A percentile compares a stretch with the other conserved stretches of the same genome.
Conservation (phyloP, 495 filamentous ascomycete species). For the Rostrohypoxylon terebratum region DNA sequence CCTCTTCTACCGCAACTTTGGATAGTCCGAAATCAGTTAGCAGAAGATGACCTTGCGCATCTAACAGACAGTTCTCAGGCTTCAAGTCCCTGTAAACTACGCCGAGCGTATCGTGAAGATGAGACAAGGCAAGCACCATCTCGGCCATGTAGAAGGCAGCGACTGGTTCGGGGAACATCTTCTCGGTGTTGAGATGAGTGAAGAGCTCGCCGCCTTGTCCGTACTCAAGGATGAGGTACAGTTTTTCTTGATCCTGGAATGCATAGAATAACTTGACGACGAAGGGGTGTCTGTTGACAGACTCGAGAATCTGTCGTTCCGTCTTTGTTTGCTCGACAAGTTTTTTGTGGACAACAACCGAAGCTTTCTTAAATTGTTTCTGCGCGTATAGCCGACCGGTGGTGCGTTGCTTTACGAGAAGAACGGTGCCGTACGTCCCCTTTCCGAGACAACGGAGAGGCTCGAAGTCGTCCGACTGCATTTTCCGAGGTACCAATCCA, state of each 20-base stretch:
- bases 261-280: constrained; percentile 98
- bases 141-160: constrained; percentile 98
- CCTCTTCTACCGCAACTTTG: constrained; percentile 89
- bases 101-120: constrained; percentile 89
- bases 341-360: constrained; percentile 89
- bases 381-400: constrained; percentile 95
- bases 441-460: constrained; percentile 96
- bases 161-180: constrained; percentile 88
- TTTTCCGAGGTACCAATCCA: constrained; percentile 72
- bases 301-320: constrained; percentile 92
- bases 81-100: constrained; percentile 98
- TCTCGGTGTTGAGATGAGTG: constrained; percentile 85
- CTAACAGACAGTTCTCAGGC: constrained; percentile 96
- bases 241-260: constrained; percentile 97
- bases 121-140: constrained; percentile 92
- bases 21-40: constrained; percentile 97
- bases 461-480: constrained; percentile 91
- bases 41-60: constrained; percentile 89
- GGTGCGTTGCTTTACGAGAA: constrained; percentile 86
- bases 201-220: constrained; percentile 98
- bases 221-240: constrained; percentile 97
- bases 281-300: constrained; percentile 94
- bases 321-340: constrained; percentile 97
- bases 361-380: constrained; percentile 98
- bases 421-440: constrained; percentile 91